A percentile compares a stretch with the other conserved stretches of the same genome.
Evolutionary conservation across 208 protist species (phyloP).

Genomic region (Crithidia brevicula): DNA sequence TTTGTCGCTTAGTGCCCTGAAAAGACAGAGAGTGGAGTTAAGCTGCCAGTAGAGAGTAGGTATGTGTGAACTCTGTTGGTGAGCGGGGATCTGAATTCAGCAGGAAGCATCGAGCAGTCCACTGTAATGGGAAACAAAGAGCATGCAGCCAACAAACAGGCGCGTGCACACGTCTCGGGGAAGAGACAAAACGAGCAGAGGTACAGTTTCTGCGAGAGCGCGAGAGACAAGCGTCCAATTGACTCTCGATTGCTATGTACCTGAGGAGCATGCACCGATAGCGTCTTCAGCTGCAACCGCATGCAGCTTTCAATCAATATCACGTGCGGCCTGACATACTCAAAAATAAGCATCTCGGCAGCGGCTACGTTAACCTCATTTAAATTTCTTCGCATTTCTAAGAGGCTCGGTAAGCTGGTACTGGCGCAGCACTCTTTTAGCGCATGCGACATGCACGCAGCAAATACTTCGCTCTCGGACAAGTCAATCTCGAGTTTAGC

Average conservation of each 20-base stretch:
- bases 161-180: constrained; percentile 66
- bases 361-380: constrained; percentile 60
- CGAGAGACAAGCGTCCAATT: constrained; percentile 55
- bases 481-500: constrained; percentile 15
- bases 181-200: constrained; percentile 54
- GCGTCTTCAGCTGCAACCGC: constrained; percentile 52
- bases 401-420: constrained; percentile 7
- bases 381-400: constrained; percentile 8
- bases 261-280: constrained; percentile 28
- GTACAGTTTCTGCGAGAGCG: constrained; percentile 62
- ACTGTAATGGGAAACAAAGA: constrained; percentile 19
- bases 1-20: too few species aligned
- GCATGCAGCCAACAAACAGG: constrained; percentile 52
- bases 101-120: constrained; percentile 17
- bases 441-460: constrained; percentile 66
- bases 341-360: constrained; percentile 64
- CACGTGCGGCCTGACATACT: constrained; percentile 62
- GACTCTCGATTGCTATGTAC: constrained; percentile 38
- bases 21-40: not conserved
- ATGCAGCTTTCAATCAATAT: constrained; percentile 80
- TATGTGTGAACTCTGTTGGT: constrained; percentile 14
- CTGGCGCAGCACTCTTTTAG: constrained; percentile 63
- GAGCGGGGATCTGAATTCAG: constrained; percentile 21
- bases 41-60: not conserved
- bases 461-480: constrained; percentile 26